These are phyloP conservation scores for Penicillium italicum DNA, from an alignment of 2,329 filamentous ascomycete species.

Conservation along the genomic window DNA sequence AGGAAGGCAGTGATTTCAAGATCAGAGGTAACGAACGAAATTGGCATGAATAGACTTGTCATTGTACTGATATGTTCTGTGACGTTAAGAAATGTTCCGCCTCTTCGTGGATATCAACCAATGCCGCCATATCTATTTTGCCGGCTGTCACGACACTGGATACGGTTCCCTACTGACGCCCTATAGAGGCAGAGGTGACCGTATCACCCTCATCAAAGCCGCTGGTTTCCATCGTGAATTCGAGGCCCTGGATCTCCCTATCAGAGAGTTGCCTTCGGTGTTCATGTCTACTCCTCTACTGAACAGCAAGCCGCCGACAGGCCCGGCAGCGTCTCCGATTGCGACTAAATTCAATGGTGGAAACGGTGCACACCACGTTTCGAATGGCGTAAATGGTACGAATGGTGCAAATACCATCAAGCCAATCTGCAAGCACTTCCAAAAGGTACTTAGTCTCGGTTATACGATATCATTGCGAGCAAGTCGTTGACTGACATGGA, in stretches of 20 bases:
- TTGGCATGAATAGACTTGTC: slow-evolving; percentile 6
- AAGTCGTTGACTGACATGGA: background rate
- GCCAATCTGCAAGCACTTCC: slow-evolving; percentile 32
- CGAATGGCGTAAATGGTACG: background rate
- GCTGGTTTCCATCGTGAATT: slow-evolving; percentile 54
- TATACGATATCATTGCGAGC: too few species aligned
- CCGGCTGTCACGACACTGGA: slow-evolving; percentile 58
- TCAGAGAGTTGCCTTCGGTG: slow-evolving; percentile 52
- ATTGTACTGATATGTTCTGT: slow-evolving; percentile 11
- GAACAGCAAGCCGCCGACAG: slow-evolving; percentile 8
- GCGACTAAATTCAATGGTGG: slow-evolving; percentile 8
- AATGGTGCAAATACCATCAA: slow-evolving; percentile 13
- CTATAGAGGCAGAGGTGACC: slow-evolving; percentile 48
- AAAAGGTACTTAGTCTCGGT: slow-evolving; percentile 25
- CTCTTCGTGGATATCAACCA: slow-evolving; percentile 57
- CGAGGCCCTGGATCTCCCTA: slow-evolving; percentile 48
- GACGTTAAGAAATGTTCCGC: slow-evolving; percentile 32
- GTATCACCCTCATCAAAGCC: slow-evolving; percentile 56
- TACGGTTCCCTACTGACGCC: slow-evolving; percentile 57
- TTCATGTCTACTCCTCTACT: slow-evolving; percentile 48
- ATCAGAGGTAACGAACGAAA: slow-evolving; percentile 46
- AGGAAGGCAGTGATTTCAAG: slow-evolving; percentile 60
- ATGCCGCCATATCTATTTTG: slow-evolving; percentile 63
- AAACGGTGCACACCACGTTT: slow-evolving; percentile 3
- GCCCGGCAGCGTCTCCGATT: background rate